A percentile compares a stretch with the other conserved stretches of the same genome.
Evolutionary conservation across 352 stramenopile species (phyloP).

Genomic region (Globisporangium spinosum): DNA sequence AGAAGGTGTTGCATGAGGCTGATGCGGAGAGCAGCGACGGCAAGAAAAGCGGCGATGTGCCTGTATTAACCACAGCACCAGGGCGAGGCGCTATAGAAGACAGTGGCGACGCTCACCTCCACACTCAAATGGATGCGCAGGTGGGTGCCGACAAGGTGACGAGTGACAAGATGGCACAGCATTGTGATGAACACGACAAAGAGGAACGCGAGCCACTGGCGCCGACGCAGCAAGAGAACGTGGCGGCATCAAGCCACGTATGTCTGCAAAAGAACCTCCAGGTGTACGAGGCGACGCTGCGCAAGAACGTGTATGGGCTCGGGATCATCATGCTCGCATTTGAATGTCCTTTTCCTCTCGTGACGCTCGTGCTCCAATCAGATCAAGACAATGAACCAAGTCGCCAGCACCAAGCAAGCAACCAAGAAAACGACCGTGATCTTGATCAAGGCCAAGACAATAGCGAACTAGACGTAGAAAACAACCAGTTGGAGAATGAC

Average conservation of each 20-base stretch:
- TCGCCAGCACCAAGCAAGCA: background rate
- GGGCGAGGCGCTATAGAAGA: background rate
- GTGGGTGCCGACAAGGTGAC: background rate
- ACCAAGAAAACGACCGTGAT: constrained; percentile 3
- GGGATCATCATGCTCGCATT: constrained; percentile 63
- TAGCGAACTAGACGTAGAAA: constrained; percentile 10
- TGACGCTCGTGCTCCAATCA: background rate
- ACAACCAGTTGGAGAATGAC: constrained; percentile 6
- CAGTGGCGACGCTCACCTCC: too few relatives aligned
- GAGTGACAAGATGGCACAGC: background rate
- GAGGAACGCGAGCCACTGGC: background rate
- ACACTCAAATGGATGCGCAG: background rate
- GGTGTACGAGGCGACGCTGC: constrained; percentile 43
- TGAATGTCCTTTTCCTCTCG: constrained; percentile 14
- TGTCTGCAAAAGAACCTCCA: background rate
- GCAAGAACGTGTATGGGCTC: constrained; percentile 59
- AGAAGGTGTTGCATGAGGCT: background rate
- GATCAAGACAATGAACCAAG: background rate
- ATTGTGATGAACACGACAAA: background rate
- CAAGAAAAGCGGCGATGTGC: background rate
- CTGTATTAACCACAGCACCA: background rate
- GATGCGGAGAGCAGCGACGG: background rate
- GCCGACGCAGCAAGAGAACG: too few relatives aligned
- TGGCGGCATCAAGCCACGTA: too few relatives aligned
- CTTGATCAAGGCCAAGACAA: constrained; percentile 1